A percentile compares a stretch with the other conserved stretches of the same genome.
These are phyloP conservation scores for Geotrichum carabidarum DNA, from an alignment of 1,139 yeast genomes.

Conservation along the genomic window DNA sequence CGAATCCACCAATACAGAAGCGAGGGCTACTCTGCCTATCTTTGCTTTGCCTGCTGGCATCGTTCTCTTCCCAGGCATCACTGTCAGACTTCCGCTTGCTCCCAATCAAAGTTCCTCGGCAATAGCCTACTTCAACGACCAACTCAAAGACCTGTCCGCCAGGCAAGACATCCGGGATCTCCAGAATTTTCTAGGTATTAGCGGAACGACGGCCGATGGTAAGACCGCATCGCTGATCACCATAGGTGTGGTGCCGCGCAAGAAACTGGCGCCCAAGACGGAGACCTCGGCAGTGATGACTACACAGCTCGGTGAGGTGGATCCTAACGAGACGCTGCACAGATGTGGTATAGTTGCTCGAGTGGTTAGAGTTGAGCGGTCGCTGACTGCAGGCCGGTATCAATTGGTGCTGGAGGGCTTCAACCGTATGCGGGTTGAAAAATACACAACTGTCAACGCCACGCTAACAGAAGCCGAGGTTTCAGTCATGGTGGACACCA, in stretches of 20 bases:
- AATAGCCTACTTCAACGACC: slow-evolving; percentile 16
- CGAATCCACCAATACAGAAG: neutral
- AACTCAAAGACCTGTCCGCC: neutral
- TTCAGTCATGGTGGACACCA: slow-evolving; percentile 7
- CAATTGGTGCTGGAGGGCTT: slow-evolving; percentile 30
- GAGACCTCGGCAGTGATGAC: slow-evolving; percentile 6
- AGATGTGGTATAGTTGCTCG: slow-evolving; percentile 29
- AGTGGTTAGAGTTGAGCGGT: slow-evolving; percentile 24
- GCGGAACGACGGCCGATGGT: neutral
- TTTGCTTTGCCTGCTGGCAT: slow-evolving; percentile 23
- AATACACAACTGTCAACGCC: slow-evolving; percentile 14
- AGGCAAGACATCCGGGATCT: neutral
- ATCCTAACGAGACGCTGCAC: slow-evolving; percentile 13
- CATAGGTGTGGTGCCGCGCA: slow-evolving; percentile 12
- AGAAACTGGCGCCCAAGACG: slow-evolving; percentile 12
- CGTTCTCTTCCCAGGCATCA: slow-evolving; percentile 28
- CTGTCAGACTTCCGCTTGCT: slow-evolving; percentile 22
- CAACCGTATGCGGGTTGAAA: slow-evolving; percentile 24
- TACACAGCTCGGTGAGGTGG: slow-evolving; percentile 1
- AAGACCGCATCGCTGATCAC: slow-evolving; percentile 6
- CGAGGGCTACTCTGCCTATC: slow-evolving; percentile 19
- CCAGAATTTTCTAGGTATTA: slow-evolving; percentile 4
- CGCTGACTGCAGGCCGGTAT: slow-evolving; percentile 17
- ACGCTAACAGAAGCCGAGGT: slow-evolving; percentile 18
- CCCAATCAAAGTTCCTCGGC: slow-evolving; percentile 19